A percentile compares a stretch with the other conserved stretches of the same genome.
phyloP scores from a whole-genome alignment of 805 yeast species.

The Komagataella phaffii region DNA sequence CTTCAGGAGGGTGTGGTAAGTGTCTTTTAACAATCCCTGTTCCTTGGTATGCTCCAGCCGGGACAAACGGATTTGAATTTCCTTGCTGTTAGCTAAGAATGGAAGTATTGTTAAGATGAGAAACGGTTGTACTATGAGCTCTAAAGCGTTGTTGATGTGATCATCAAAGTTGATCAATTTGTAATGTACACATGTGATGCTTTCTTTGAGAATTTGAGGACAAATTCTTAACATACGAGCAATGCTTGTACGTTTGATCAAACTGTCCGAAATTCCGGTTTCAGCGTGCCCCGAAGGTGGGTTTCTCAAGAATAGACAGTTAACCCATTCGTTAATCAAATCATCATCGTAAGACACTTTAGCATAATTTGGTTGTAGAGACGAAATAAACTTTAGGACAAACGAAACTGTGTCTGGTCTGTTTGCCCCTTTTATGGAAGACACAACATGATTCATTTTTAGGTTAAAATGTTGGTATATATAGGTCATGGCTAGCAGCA shows the following conservation, averaged over 20 bases:
- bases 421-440: background rate
- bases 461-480: background rate
- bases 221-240: background rate
- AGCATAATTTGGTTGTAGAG: background rate
- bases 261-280: background rate
- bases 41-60: background rate
- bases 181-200: background rate
- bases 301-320: background rate
- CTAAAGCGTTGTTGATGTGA: background rate
- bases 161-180: background rate
- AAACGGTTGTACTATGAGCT: background rate
- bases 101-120: background rate
- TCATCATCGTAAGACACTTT: background rate
- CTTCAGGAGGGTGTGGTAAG: background rate
- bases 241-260: background rate
- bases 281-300: background rate
- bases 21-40: background rate
- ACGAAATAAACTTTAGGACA: background rate
- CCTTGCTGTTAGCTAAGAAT: background rate
- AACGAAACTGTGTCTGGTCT: background rate
- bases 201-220: background rate
- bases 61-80: background rate
- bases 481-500: background rate
- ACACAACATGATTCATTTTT: background rate
- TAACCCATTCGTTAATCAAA: background rate